Evolutionary conservation across 2,329 filamentous ascomycete genomes (phyloP).

Genomic region (Fusarium keratoplasticum): DNA sequence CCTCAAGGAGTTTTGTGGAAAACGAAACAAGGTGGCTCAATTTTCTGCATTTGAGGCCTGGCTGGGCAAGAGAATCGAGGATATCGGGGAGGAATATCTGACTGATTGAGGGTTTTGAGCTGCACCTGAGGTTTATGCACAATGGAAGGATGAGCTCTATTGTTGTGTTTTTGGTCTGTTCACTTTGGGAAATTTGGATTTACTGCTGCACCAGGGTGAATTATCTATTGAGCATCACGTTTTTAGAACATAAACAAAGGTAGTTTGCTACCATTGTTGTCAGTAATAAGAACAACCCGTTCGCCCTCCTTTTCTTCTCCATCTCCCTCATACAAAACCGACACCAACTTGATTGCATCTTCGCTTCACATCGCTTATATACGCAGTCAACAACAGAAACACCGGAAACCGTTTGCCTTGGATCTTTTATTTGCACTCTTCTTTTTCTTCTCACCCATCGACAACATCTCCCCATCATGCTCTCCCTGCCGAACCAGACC

Average conservation of each 20-base stretch:
- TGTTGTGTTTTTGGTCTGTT: neutral
- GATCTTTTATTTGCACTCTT: neutral
- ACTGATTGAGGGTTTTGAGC: neutral
- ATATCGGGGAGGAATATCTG: neutral
- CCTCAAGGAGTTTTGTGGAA: slow-evolving; percentile 56
- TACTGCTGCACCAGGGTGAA: neutral
- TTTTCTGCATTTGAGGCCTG: slow-evolving; percentile 61
- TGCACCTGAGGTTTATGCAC: neutral
- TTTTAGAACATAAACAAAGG: neutral
- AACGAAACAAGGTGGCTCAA: slow-evolving; percentile 54
- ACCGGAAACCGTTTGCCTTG: neutral
- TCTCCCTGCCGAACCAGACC: neutral
- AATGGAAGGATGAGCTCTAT: neutral
- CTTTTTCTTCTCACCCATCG: neutral
- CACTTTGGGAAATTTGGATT: neutral
- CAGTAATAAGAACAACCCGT: neutral
- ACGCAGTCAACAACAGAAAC: neutral
- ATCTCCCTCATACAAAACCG: neutral
- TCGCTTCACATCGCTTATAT: neutral
- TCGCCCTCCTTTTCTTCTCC: neutral
- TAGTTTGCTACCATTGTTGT: neutral
- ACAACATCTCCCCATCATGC: neutral
- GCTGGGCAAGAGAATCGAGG: slow-evolving; percentile 47
- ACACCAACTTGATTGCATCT: neutral
- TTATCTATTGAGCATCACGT: neutral